These are phyloP conservation scores for Drechslerella dactyloides DNA, from an alignment of 2,329 filamentous ascomycete species.

Conservation along the genomic window DNA sequence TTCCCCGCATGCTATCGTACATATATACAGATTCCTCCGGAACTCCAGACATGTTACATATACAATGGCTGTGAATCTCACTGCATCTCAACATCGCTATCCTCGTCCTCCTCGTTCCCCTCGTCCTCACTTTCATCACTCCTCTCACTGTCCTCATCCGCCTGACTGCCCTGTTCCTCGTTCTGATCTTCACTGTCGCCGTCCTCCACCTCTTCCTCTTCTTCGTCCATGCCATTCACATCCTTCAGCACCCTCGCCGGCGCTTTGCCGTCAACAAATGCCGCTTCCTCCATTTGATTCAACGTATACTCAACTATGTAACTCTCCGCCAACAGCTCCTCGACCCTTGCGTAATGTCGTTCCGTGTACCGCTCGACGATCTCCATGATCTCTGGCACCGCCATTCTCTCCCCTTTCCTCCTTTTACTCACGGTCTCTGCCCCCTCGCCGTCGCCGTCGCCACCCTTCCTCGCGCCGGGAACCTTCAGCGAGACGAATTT, in stretches of 20 bases:
- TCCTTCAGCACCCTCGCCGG: slow-evolving; percentile 21
- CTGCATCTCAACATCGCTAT: slow-evolving; percentile 35
- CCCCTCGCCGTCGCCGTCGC: slow-evolving; percentile 53
- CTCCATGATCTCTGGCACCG: slow-evolving; percentile 79
- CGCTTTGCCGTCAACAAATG: slow-evolving; percentile 38
- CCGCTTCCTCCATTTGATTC: slow-evolving; percentile 56
- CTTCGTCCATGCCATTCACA: slow-evolving; percentile 22
- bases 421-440: slow-evolving; percentile 59
- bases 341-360: slow-evolving; percentile 85
- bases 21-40: neutral
- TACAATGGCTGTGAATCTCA: slow-evolving; percentile 3
- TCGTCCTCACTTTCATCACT: slow-evolving; percentile 2
- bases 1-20: slow-evolving; percentile 9
- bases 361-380: slow-evolving; percentile 91
- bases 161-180: no score
- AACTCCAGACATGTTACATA: slow-evolving; percentile 8
- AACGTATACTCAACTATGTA: slow-evolving; percentile 88
- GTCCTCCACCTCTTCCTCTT: slow-evolving; percentile 8
- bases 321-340: slow-evolving; percentile 91
- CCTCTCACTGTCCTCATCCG: slow-evolving; percentile 14
- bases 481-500: slow-evolving; percentile 73
- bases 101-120: slow-evolving; percentile 7
- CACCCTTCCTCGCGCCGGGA: slow-evolving; percentile 54
- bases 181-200: slow-evolving; percentile 11
- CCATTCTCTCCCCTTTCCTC: slow-evolving; percentile 32